phyloP scores from a whole-genome alignment of 352 stramenopile genomes.

The Blastocystis sp. region DNA sequence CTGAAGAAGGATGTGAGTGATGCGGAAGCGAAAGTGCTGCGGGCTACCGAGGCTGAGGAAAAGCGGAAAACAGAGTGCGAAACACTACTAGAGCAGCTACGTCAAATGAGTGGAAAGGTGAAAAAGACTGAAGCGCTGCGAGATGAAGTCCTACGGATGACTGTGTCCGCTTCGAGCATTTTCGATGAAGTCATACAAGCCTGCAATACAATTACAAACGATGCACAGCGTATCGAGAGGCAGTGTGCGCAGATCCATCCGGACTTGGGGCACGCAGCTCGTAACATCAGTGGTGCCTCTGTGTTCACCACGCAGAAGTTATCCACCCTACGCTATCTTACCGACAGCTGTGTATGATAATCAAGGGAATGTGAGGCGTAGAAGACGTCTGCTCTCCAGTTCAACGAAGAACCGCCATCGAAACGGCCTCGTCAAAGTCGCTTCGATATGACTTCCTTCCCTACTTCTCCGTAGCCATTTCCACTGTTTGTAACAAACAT shows the following conservation, averaged over 20 bases:
- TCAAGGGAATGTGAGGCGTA: not conserved
- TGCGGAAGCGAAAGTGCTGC: not conserved
- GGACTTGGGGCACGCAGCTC: not conserved
- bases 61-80: constrained; percentile 22
- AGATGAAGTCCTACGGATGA: not conserved
- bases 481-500: not conserved
- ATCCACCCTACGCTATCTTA: not conserved
- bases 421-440: not conserved
- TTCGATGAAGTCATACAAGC: not conserved
- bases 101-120: not conserved
- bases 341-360: not conserved
- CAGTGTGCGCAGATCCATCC: not conserved
- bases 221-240: not conserved
- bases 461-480: not conserved
- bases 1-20: not conserved
- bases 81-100: not conserved
- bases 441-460: not conserved
- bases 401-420: not conserved
- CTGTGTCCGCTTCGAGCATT: not conserved
- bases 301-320: not conserved
- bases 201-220: not conserved
- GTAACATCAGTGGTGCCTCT: not conserved
- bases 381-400: not conserved
- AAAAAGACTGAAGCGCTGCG: not conserved
- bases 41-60: not conserved